Evolutionary conservation across 2,329 filamentous ascomycete species (phyloP), one percentile per base, ranked within the genome.

Genomic region (Drechslerella coelobrocha): DNA sequence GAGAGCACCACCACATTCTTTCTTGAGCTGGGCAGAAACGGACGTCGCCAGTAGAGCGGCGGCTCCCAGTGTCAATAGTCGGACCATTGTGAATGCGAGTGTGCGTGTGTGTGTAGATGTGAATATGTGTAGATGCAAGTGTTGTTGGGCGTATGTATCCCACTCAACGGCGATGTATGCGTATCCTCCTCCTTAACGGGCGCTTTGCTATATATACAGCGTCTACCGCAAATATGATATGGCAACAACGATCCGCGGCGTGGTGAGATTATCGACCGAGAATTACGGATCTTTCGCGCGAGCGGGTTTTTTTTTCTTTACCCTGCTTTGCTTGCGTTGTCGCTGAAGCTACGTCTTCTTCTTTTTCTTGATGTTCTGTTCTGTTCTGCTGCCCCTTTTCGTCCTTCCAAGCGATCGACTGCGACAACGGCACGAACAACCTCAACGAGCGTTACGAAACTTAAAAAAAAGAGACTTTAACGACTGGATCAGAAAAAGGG

Each of bases 1-100:
- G 77, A 73, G 78, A 72, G 76, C 79, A 79, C 77, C 82, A 81
- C 75, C 79, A 75, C 66, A 76, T 47, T 73, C 79, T 74, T 48
- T 72, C 41, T 41, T 65, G 23, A 24, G 19, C 12, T 71, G 51
- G 17, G 59, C 66, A 2, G 66, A n/a, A 17, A 51, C 66, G 9
- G 47, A 27, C n/a, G 59, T 59, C n/a, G 66, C 66, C 21, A 71
- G 37, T 26, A 71, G 48, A 8, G 48, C 47, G 14, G 59, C 37
- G 5, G 59, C 59, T 47, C 59, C 66, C 9, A 71, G 19, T 45
- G 52, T 60, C n/a, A 59, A 62, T 19, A 71, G 59, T 50, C 53
- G 66, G 26, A 71, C 59, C 59, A 71, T 71, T 12, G 29, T n/a
- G n/a, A 24, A 43, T 10, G 29, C 31, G 19, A 27, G 21, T 48